These are phyloP conservation scores for Cicer bijugum DNA, from an alignment of 306 rosid genomes.

Conservation along the genomic window DNA sequence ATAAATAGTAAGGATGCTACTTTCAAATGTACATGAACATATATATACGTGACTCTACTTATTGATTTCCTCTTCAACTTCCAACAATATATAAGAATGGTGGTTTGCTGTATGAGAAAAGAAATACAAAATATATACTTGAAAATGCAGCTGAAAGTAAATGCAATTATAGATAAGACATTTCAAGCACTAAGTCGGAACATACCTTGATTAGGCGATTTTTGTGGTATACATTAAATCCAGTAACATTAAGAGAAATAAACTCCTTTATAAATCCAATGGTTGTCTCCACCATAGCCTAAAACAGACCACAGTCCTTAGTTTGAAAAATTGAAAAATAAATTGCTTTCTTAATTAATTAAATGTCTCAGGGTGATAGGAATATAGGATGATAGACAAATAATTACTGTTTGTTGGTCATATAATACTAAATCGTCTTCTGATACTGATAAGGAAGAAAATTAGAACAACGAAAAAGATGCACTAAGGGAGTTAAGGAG, in stretches of 20 bases:
- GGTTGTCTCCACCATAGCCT: slow-evolving; percentile 67
- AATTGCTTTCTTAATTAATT: background rate
- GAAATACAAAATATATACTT: slow-evolving; percentile 30
- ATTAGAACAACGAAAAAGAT: slow-evolving; percentile 33
- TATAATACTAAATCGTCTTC: slow-evolving; percentile 2
- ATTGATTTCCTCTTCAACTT: background rate
- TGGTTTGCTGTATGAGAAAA: slow-evolving; percentile 24
- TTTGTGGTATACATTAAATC: slow-evolving; percentile 88
- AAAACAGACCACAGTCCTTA: slow-evolving; percentile 43
- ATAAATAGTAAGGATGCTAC: background rate
- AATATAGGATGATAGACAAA: background rate
- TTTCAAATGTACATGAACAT: slow-evolving; percentile 8
- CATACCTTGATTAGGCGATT: slow-evolving; percentile 95
- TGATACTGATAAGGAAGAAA: background rate
- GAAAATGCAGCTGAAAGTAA: slow-evolving; percentile 1
- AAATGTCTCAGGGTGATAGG: background rate
- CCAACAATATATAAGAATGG: slow-evolving; percentile 1
- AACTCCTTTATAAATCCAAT: slow-evolving; percentile 85
- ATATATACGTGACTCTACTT: background rate
- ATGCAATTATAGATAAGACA: slow-evolving; percentile 7
- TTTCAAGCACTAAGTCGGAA: slow-evolving; percentile 44
- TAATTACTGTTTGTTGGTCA: slow-evolving; percentile 21
- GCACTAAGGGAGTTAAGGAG: background rate
- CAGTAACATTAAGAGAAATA: slow-evolving; percentile 64
- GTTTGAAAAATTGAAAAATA: slow-evolving; percentile 17